Evolutionary conservation across 257 asterid species (phyloP), one percentile per base, ranked within the genome.

Genomic region (Primulina eburnea): DNA sequence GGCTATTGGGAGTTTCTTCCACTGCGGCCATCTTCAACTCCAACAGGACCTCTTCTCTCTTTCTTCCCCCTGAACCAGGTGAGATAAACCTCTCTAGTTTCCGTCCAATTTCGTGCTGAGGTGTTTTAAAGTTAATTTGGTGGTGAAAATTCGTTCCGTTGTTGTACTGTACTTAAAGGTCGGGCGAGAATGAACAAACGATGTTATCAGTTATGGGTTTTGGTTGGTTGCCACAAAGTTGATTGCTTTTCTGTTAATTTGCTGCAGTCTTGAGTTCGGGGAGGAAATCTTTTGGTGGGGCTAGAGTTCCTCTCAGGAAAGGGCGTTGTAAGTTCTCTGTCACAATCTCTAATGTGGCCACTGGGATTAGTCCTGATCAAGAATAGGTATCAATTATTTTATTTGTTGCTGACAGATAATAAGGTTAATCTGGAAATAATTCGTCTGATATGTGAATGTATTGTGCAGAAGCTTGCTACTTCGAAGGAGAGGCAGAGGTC

Each of bases 401-500:
- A 21, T 6, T 34, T 5, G 8, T 4, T 34, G 8, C 38, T 6
- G 38, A 7, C 7, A 4, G 69, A 24, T 8, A 24, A 18, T 26
- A 32, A 12, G 28, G 56, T 64, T 70, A 29, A 32, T 3, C 10
- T 38, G 8, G 9, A 28, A 5, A 7, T 2, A 60, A 33, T 40
- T 56, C 30, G 35, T 17, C 55, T 64, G 32, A 59, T 26, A 47
- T 33, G 12, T 75, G 55, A 62, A 53, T 77, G 60, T 74, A 79
- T 78, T 90, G 85, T 73, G 47, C 73, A 65, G 79, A 87, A 87
- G 77, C 80, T 77, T 29, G 88, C 86, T 50, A 80, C 87, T 34
- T 86, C 88, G 0, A 87, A 83, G 73, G 96, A 88, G 70, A 84
- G 55, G 69, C 96, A 88, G 74, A 85, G 99, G 76, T 96, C 97